Base-by-base conservation (phyloP, 768 basidiomycete genomes). In the Cytidiella melzeri region DNA sequence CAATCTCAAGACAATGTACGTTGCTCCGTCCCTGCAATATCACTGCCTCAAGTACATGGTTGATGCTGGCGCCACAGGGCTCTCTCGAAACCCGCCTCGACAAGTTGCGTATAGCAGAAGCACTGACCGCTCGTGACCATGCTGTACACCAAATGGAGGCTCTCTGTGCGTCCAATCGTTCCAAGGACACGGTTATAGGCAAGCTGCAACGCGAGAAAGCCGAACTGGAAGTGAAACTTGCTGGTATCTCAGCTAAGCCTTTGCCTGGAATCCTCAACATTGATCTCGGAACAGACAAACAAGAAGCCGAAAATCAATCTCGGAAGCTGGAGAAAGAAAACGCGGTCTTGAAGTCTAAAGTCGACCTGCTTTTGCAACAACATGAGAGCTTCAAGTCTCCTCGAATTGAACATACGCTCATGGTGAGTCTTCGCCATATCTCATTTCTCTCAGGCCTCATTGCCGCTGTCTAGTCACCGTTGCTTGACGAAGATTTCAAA, bases 41-140 rank as follows among this genome's bases (percentile, higher is more conserved):
- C n/a, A n/a, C n/a, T n/a, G n/a, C n/a, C n/a, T n/a, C n/a, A n/a
- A n/a, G n/a, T n/a, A n/a, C n/a, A n/a, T n/a, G n/a, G n/a, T n/a
- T n/a, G n/a, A n/a, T n/a, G n/a, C n/a, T n/a, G n/a, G n/a, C n/a
- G n/a, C n/a, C n/a, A n/a, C n/a, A n/a, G n/a, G n/a, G n/a, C 4
- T 30, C 36, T 20, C 20, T 36, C 5, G 48, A 43, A 9, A 28
- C 39, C 10, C 41, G 30, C 19, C 43, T 53, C 23, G 47, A 53
- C 19, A 43, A 45, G 21, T 23, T 49, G 26, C 52, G 52, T 38
- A 74, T 80, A 1, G 63, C 62, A 19, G 83, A 87, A 57, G 82
- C 80, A 1, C 61, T 82, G 45, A 68, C 65, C 23, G 85, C 84
- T 25, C 78, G 85, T 36, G 85, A 88, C 57, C 74, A 72, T 25